These are phyloP conservation scores for Botrytis porri DNA, from an alignment of 2,329 filamentous ascomycete genomes.

Conservation along the genomic window DNA sequence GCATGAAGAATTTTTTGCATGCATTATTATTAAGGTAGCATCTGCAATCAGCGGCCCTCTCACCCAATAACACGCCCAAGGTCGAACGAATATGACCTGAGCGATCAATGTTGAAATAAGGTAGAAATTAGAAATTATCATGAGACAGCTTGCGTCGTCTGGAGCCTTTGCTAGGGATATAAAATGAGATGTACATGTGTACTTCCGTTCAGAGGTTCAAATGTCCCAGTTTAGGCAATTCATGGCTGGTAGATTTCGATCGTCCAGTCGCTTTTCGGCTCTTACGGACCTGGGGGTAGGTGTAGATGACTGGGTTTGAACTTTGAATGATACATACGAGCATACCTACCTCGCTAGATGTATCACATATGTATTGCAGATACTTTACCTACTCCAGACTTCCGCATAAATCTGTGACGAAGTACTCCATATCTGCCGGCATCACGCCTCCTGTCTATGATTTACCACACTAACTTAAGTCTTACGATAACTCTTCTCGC, in stretches of 20 bases:
- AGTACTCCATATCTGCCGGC: slow-evolving; percentile 11
- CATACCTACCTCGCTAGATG: neutral
- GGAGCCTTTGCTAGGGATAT: neutral
- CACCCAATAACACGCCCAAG: neutral
- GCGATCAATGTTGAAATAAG: too few relatives aligned
- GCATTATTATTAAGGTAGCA: slow-evolving; percentile 4
- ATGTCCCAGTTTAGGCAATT: neutral
- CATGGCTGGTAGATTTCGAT: slow-evolving; percentile 11
- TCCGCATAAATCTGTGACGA: neutral
- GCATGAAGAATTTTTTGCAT: neutral
- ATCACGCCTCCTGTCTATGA: neutral
- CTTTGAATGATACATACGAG: neutral
- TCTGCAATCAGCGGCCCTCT: neutral
- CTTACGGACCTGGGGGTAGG: neutral
- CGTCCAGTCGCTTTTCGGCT: slow-evolving; percentile 12
- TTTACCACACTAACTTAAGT: neutral
- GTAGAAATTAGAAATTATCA: neutral
- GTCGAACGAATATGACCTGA: too few relatives aligned
- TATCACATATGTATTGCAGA: neutral
- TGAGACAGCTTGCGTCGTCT: neutral
- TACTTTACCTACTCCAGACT: slow-evolving; percentile 11
- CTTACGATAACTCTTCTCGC: neutral
- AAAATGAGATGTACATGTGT: slow-evolving; percentile 1
- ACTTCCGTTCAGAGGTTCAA: neutral
- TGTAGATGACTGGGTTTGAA: neutral